Conservation (phyloP, 257 asterid genomes). For the Linaria vulgaris region DNA sequence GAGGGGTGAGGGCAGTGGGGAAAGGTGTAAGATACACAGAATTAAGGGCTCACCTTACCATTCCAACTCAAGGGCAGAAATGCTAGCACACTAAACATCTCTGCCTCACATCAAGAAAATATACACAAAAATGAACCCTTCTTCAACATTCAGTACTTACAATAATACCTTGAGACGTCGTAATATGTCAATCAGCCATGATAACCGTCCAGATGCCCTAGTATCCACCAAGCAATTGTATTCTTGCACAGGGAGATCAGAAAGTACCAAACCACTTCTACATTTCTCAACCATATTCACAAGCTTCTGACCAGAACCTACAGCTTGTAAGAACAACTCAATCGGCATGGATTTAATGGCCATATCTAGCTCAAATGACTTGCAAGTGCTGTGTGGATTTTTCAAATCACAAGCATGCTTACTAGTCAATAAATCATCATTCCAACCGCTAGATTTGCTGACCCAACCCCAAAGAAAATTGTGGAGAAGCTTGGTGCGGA, state of each 20-base stretch:
- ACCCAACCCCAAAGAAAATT: constrained; percentile 70
- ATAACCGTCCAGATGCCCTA: constrained; percentile 70
- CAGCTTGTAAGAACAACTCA: constrained; percentile 80
- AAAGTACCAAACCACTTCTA: constrained; percentile 58
- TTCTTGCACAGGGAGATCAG: constrained; percentile 72
- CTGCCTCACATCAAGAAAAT: background rate
- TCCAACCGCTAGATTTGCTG: constrained; percentile 52
- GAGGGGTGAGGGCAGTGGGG: background rate
- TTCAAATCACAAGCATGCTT: constrained; percentile 46
- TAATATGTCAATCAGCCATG: constrained; percentile 68
- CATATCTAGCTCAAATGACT: constrained; percentile 58
- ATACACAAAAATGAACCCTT: background rate
- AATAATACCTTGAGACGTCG: constrained; percentile 75
- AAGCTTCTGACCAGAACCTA: constrained; percentile 66
- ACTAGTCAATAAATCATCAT: constrained; percentile 48
- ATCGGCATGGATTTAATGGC: constrained; percentile 81
- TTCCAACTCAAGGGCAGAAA: background rate
- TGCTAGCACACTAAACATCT: background rate
- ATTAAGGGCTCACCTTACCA: background rate
- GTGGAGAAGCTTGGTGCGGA: constrained; percentile 84
- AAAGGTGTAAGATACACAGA: background rate
- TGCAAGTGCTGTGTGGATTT: constrained; percentile 78
- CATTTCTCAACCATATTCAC: constrained; percentile 72
- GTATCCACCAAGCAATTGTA: constrained; percentile 66
- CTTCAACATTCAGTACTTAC: background rate